phyloP scores from a whole-genome alignment of 1,284 basidiomycete genomes.

The Apiotrichum gamsii region DNA sequence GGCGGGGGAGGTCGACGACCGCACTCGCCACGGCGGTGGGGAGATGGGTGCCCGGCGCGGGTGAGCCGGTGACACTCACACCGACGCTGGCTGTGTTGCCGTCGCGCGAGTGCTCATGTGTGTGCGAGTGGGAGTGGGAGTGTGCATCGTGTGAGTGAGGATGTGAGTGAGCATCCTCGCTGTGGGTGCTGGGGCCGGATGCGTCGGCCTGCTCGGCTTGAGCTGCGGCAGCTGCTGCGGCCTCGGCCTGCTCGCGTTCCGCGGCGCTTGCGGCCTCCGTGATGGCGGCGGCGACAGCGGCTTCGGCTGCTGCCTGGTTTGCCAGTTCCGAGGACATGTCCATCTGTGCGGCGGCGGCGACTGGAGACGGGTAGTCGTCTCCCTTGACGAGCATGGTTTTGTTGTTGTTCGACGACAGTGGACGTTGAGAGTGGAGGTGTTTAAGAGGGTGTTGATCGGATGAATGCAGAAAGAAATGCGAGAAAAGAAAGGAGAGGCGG shows the following conservation, averaged over 20 bases:
- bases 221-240: no score
- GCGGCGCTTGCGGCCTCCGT: conserved; percentile 1
- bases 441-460: conserved; percentile 3
- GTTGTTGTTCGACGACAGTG: conserved; percentile 9
- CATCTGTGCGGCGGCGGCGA: conserved; percentile 14
- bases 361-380: conserved; percentile 4
- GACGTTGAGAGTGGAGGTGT: conserved; percentile 21
- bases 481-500: not conserved
- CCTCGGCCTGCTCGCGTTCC: not conserved
- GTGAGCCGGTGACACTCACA: no score
- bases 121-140: no score
- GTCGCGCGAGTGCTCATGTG: no score
- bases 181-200: no score
- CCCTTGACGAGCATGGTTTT: conserved; percentile 16
- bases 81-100: no score
- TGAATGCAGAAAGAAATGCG: conserved; percentile 13
- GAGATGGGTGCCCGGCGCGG: no score
- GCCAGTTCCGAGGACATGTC: conserved; percentile 35
- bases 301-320: conserved; percentile 36
- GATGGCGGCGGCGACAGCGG: conserved; percentile 24
- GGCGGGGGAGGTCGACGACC: conserved; percentile 12
- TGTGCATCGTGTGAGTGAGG: no score
- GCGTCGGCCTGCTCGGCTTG: no score
- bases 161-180: no score
- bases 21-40: no score